A percentile compares a stretch with the other conserved stretches of the same genome.
Evolutionary conservation across 441 rosid species (phyloP).

Genomic region (Bruguiera hainesii): DNA sequence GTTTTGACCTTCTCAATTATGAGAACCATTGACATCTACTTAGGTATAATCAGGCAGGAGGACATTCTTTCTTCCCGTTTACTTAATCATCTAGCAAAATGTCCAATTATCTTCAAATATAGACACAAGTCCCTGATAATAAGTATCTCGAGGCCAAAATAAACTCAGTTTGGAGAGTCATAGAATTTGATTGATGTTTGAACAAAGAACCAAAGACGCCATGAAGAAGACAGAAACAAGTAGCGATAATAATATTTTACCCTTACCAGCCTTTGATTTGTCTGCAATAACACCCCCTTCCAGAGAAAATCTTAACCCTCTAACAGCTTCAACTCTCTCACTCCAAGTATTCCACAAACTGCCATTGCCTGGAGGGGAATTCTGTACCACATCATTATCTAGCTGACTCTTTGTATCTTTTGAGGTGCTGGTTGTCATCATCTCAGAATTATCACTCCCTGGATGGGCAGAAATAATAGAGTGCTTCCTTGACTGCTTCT

Average conservation of each 20-base stretch:
- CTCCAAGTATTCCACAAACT: slow-evolving; percentile 80
- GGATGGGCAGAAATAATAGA: slow-evolving; percentile 30
- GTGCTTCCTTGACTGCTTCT: slow-evolving; percentile 26
- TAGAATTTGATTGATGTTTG: too few species aligned
- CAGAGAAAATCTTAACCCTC: slow-evolving; percentile 74
- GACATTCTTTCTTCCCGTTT: neutral
- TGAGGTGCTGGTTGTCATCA: slow-evolving; percentile 27
- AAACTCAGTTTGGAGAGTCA: too few species aligned
- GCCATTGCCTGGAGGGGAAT: slow-evolving; percentile 28
- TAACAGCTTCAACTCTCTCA: slow-evolving; percentile 77
- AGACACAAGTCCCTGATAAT: neutral
- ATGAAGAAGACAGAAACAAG: slow-evolving; percentile 3
- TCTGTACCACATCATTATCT: slow-evolving; percentile 31
- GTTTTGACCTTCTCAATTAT: slow-evolving; percentile 1
- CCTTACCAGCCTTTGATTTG: slow-evolving; percentile 49
- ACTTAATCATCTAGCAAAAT: neutral
- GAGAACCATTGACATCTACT: neutral
- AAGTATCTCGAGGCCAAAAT: too few species aligned
- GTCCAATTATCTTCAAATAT: neutral
- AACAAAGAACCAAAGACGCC: neutral
- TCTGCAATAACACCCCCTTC: slow-evolving; percentile 56
- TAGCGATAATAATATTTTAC: neutral
- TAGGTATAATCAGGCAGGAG: neutral
- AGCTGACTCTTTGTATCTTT: slow-evolving; percentile 25
- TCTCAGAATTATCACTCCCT: slow-evolving; percentile 23